phyloP scores from a whole-genome alignment of 768 basidiomycete species.

The Naganishia randhawae region DNA sequence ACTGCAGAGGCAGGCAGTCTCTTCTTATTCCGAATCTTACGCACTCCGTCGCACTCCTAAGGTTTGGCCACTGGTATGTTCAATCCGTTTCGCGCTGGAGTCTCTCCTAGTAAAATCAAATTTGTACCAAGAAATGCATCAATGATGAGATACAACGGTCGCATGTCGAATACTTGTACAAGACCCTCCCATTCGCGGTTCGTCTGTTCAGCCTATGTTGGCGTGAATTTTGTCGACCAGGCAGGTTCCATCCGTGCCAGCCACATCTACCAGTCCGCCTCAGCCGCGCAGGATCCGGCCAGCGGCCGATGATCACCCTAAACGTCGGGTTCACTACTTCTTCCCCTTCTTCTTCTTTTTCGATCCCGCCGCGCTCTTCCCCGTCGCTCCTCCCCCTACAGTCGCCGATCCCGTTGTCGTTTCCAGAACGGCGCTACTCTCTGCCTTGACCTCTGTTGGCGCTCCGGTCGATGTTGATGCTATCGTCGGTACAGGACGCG shows the following conservation, averaged over 20 bases:
- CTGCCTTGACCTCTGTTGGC: background rate
- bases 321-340: conserved; percentile 35
- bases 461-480: conserved; percentile 16
- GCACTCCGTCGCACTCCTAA: no score
- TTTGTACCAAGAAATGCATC: background rate
- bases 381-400: conserved; percentile 31
- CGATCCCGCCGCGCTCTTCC: conserved; percentile 31
- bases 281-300: background rate
- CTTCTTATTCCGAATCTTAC: no score
- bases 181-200: background rate
- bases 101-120: no score
- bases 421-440: background rate
- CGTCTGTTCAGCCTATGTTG: background rate
- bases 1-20: no score
- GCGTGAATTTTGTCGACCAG: background rate
- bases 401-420: background rate
- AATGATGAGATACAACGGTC: conserved; percentile 1
- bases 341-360: conserved; percentile 53
- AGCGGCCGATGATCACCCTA: background rate
- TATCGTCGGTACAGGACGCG: conserved; percentile 2
- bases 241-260: background rate
- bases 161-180: background rate
- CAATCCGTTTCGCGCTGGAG: no score
- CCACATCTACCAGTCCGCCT: no score
- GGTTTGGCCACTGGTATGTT: no score